phyloP scores from a whole-genome alignment of 768 basidiomycete genomes.

The Rhizopogon vinicolor region DNA sequence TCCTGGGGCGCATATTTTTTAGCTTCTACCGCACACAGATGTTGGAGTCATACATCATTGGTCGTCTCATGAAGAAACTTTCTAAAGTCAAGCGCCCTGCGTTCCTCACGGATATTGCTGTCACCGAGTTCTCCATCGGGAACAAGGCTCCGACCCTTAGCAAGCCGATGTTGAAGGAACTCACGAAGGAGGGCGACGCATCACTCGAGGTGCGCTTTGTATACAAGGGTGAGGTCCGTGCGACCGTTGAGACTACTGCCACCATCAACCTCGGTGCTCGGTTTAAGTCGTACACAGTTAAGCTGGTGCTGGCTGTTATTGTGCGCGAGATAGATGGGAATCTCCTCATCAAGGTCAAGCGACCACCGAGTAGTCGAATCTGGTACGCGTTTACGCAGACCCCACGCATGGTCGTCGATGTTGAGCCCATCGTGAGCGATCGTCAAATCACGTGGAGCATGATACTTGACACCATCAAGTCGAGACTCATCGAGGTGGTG shows the following conservation, averaged over 20 bases:
- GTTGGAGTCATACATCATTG: slow-evolving; percentile 83
- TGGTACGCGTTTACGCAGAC: slow-evolving; percentile 91
- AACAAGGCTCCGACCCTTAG: slow-evolving; percentile 79
- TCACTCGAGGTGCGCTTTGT: slow-evolving; percentile 80
- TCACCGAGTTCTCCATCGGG: slow-evolving; percentile 88
- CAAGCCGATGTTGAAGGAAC: slow-evolving; percentile 98
- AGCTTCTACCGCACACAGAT: slow-evolving; percentile 81
- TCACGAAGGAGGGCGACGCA: slow-evolving; percentile 91
- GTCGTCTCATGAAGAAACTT: slow-evolving; percentile 88
- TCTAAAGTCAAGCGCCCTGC: slow-evolving; percentile 86
- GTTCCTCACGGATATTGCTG: slow-evolving; percentile 80
- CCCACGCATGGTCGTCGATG: slow-evolving; percentile 83
- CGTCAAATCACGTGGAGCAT: slow-evolving; percentile 93
- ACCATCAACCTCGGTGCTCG: slow-evolving; percentile 79
- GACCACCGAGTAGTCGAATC: slow-evolving; percentile 91
- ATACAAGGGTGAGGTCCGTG: slow-evolving; percentile 85
- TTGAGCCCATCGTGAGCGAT: slow-evolving; percentile 93
- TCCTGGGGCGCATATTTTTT: slow-evolving; percentile 91
- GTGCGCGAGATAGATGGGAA: slow-evolving; percentile 91
- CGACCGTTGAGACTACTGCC: slow-evolving; percentile 87
- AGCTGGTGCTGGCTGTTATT: slow-evolving; percentile 84
- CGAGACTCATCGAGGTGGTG: slow-evolving; percentile 83
- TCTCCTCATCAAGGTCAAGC: slow-evolving; percentile 82
- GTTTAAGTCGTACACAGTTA: slow-evolving; percentile 88
- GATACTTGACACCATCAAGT: slow-evolving; percentile 87